These are phyloP conservation scores for Pholiota adiposa DNA, from an alignment of 1,284 basidiomycete species.

Conservation along the genomic window DNA sequence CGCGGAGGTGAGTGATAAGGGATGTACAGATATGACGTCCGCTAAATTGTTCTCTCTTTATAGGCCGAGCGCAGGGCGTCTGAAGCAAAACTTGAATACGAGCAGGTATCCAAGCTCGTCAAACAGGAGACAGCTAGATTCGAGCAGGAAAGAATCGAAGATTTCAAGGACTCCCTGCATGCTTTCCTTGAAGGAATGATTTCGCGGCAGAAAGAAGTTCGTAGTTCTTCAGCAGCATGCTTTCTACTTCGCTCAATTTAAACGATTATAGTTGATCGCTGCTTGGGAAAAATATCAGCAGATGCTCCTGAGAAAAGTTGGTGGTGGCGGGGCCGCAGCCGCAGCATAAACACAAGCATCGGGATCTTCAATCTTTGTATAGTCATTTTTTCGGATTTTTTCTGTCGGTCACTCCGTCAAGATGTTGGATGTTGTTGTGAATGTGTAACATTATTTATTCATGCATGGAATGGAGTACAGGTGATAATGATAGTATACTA, in stretches of 20 bases:
- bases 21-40: no score
- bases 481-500: conserved; percentile 16
- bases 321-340: no score
- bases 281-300: conserved; percentile 81
- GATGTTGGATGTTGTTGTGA: neutral
- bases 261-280: conserved; percentile 64
- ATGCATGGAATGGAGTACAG: conserved; percentile 19
- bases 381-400: conserved; percentile 1
- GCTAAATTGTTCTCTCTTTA: no score
- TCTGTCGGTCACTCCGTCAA: no score
- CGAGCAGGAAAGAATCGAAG: conserved; percentile 90
- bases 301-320: conserved; percentile 55
- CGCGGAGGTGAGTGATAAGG: conserved; percentile 76
- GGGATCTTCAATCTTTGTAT: conserved; percentile 1
- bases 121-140: conserved; percentile 94
- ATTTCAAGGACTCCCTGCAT: conserved; percentile 82
- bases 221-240: conserved; percentile 22
- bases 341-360: conserved; percentile 12
- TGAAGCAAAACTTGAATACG: conserved; percentile 87
- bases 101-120: conserved; percentile 84
- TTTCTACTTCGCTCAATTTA: neutral
- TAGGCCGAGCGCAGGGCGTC: conserved; percentile 84
- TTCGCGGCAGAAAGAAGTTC: conserved; percentile 77
- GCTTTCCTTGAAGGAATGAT: conserved; percentile 86
- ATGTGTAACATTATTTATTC: conserved; percentile 22